phyloP scores from a whole-genome alignment of 306 rosid genomes.

The Erythrophleum fordii region DNA sequence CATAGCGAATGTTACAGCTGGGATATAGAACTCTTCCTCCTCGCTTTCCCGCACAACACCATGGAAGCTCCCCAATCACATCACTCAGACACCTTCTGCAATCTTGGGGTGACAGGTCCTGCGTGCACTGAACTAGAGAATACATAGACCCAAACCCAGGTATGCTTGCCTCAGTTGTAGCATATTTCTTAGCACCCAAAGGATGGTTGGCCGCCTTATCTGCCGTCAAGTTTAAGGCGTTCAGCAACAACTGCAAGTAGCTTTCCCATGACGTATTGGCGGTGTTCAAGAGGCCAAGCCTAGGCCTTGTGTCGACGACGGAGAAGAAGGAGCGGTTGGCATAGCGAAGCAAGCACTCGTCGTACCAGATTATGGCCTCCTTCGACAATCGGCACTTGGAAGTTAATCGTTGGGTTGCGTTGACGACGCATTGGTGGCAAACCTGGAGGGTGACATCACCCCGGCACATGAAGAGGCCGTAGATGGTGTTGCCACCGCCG shows the following conservation, averaged over 20 bases:
- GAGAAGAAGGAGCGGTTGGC: slow-evolving; percentile 28
- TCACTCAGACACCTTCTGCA: slow-evolving; percentile 21
- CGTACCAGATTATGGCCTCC: slow-evolving; percentile 33
- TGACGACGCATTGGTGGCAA: slow-evolving; percentile 7
- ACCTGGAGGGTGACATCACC: not conserved
- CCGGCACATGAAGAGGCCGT: slow-evolving; percentile 41
- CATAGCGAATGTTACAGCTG: slow-evolving; percentile 34
- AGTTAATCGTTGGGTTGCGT: slow-evolving; percentile 2
- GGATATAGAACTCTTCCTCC: slow-evolving; percentile 34
- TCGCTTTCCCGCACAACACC: slow-evolving; percentile 31
- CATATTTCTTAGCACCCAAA: slow-evolving; percentile 30
- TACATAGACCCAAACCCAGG: slow-evolving; percentile 28
- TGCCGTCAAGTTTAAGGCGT: slow-evolving; percentile 16
- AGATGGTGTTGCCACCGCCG: not conserved
- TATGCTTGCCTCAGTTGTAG: slow-evolving; percentile 8
- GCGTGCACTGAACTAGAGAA: slow-evolving; percentile 37
- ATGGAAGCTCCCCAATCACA: not conserved
- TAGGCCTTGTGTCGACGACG: not conserved
- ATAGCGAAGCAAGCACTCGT: slow-evolving; percentile 41
- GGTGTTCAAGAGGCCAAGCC: not conserved
- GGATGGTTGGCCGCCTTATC: slow-evolving; percentile 5
- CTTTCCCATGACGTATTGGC: not conserved
- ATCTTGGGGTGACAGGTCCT: slow-evolving; percentile 23
- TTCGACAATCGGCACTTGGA: slow-evolving; percentile 1
- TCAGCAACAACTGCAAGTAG: slow-evolving; percentile 7